Evolutionary conservation across 768 basidiomycete genomes (phyloP).

Genomic region (Rhizopogon salebrosus): DNA sequence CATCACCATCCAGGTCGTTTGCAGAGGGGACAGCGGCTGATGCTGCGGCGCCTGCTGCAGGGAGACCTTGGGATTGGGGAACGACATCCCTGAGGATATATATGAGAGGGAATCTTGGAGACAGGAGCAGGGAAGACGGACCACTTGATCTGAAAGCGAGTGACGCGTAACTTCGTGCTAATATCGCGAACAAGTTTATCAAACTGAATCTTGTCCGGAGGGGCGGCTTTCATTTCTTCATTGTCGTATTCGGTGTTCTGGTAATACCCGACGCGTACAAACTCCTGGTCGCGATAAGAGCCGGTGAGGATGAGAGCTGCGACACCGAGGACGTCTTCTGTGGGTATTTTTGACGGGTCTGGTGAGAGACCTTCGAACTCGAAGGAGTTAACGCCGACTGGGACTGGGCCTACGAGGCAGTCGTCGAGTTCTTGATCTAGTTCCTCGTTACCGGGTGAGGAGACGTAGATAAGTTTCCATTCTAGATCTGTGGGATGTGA

Average conservation of each 20-base stretch:
- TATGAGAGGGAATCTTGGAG: neutral
- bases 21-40: constrained; percentile 74
- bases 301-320: constrained; percentile 96
- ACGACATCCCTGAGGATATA: constrained; percentile 52
- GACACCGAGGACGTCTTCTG: constrained; percentile 90
- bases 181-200: constrained; percentile 83
- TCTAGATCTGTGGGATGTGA: constrained; percentile 68
- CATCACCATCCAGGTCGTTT: constrained; percentile 51
- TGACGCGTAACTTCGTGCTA: constrained; percentile 89
- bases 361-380: constrained; percentile 91
- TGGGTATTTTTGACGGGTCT: constrained; percentile 76
- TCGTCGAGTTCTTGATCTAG: constrained; percentile 97
- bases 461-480: constrained; percentile 97
- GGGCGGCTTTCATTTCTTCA: constrained; percentile 79
- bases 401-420: constrained; percentile 96
- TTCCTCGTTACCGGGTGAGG: constrained; percentile 85
- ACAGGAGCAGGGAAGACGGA: constrained; percentile 27
- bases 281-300: constrained; percentile 94
- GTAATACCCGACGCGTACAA: constrained; percentile 99
- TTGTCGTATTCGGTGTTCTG: constrained; percentile 99
- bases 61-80: constrained; percentile 40
- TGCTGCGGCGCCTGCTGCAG: constrained; percentile 56
- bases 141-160: constrained; percentile 89
- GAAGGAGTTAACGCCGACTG: constrained; percentile 94
- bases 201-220: constrained; percentile 65